Evolutionary conservation across 176 grass and related monocot species (phyloP), one percentile per base, ranked within the genome.

Genomic region (Thinopyrum elongatum): DNA sequence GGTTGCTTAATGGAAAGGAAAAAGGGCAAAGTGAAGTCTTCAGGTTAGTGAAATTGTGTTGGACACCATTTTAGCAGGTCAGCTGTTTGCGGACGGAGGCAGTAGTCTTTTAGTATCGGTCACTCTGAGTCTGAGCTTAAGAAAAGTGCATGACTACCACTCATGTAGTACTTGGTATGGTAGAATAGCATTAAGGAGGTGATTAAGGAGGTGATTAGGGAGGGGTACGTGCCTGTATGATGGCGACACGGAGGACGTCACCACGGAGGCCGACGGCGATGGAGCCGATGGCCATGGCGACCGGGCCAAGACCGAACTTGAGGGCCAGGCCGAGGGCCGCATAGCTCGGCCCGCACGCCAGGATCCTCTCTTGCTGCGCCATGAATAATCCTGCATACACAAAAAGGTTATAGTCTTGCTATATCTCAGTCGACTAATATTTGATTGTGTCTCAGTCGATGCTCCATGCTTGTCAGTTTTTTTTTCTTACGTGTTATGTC

Each of bases 281-380:
- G 58, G 90, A 91, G 79, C 93, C 93, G 39, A 98, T 78, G 53
- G 90, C 94, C 85, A 90, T 92, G 67, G 91, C 88, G 33, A 76
- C 90, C 14, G 96, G 96, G 22, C 96, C 96, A 21, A 82, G 90
- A 9, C 85, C 70, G 82, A 94, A 98, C 88, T 91, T 93, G 1
- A 98, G 78, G 42, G 58, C 63, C 84, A 98, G 84, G 23, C 96
- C 93, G 1, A 95, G 78, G 63, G 82, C 85, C 44, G 93, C 90
- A 63, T 77, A 83, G 72, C 86, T 85, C 28, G 79, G 76, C 13
- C 96, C 93, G 36, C 96, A 98, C 3, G 94, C 85, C 34, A 98
- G 74, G 27, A 98, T 87, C 84, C 91, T 98, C 79, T 95, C 86
- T 41, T 98, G 96, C 41, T 92, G 88, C 47, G 96, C 96, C 96